These are phyloP conservation scores for Stygiomarasmius scandens DNA, from an alignment of 1,284 basidiomycete species.

Conservation along the genomic window DNA sequence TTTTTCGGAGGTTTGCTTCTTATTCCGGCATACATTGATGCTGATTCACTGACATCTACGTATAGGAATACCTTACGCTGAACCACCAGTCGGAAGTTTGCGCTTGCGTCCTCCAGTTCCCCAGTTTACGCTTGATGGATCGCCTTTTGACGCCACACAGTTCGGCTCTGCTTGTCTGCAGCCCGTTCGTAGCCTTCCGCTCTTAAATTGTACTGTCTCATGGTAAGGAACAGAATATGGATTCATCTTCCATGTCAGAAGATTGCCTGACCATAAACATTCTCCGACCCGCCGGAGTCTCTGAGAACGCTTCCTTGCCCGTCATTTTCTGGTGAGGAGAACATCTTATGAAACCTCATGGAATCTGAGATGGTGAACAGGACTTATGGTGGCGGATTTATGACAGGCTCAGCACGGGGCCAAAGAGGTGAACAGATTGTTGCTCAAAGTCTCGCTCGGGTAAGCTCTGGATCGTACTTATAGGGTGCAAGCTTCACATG, in stretches of 20 bases:
- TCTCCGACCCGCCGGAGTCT: neutral
- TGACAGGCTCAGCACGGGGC: conserved; percentile 32
- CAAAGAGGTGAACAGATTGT: conserved; percentile 48
- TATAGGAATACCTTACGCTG: conserved; percentile 1
- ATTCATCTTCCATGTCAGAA: neutral
- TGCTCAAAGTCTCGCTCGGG: conserved; percentile 38
- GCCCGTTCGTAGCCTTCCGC: neutral
- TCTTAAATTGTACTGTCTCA: neutral
- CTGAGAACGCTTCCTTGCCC: neutral
- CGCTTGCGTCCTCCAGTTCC: neutral
- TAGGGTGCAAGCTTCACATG: neutral
- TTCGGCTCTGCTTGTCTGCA: conserved; percentile 5
- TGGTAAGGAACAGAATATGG: conserved; percentile 3
- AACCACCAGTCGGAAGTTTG: neutral
- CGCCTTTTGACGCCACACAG: neutral
- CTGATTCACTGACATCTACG: neutral
- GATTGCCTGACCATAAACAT: conserved; percentile 1
- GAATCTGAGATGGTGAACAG: neutral
- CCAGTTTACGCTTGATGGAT: neutral
- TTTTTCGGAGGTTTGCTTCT: conserved; percentile 19
- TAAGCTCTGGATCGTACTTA: conserved; percentile 1
- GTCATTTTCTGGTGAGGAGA: neutral
- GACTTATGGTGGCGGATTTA: conserved; percentile 44
- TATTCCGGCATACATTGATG: neutral
- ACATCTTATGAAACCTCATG: neutral